Evolutionary conservation across 2,329 filamentous ascomycete genomes (phyloP).

Genomic region (Pseudogymnoascus sp.): DNA sequence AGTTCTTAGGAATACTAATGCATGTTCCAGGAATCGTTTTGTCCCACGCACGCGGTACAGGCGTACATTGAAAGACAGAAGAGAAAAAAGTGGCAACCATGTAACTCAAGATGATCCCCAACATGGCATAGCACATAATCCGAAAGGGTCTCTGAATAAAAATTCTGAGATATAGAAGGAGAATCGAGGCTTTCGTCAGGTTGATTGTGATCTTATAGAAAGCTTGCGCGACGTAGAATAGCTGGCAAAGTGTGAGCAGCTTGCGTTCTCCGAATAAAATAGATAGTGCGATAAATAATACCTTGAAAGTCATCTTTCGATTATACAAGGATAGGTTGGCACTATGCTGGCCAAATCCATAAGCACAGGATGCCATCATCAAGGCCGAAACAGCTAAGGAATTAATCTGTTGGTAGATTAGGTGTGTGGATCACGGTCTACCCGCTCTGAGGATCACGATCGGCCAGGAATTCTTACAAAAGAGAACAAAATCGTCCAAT

Average conservation of each 20-base stretch:
- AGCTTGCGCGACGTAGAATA: constrained; percentile 43
- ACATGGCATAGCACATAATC: constrained; percentile 33
- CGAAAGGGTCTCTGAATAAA: constrained; percentile 41
- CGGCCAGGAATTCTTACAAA: constrained; percentile 27
- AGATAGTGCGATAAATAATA: constrained; percentile 2
- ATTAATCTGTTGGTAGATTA: constrained; percentile 25
- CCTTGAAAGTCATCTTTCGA: constrained; percentile 31
- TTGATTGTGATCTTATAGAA: constrained; percentile 48
- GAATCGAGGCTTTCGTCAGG: constrained; percentile 43
- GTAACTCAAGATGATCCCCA: constrained; percentile 37
- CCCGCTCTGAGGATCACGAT: constrained; percentile 7
- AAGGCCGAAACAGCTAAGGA: constrained; percentile 27
- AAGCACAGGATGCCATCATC: constrained; percentile 27
- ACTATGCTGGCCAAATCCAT: constrained; percentile 37
- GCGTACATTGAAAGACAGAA: constrained; percentile 43
- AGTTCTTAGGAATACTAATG: constrained; percentile 38
- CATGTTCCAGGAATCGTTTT: constrained; percentile 35
- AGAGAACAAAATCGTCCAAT: constrained; percentile 35
- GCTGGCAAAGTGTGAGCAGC: constrained; percentile 24
- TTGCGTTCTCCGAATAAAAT: neutral
- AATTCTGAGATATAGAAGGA: constrained; percentile 46
- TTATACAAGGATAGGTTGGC: constrained; percentile 28
- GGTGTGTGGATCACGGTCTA: neutral
- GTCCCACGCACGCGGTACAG: constrained; percentile 39
- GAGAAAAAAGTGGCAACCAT: constrained; percentile 36